These are phyloP conservation scores for Keithomyces neogunnii DNA, from an alignment of 2,329 filamentous ascomycete species.

Conservation along the genomic window DNA sequence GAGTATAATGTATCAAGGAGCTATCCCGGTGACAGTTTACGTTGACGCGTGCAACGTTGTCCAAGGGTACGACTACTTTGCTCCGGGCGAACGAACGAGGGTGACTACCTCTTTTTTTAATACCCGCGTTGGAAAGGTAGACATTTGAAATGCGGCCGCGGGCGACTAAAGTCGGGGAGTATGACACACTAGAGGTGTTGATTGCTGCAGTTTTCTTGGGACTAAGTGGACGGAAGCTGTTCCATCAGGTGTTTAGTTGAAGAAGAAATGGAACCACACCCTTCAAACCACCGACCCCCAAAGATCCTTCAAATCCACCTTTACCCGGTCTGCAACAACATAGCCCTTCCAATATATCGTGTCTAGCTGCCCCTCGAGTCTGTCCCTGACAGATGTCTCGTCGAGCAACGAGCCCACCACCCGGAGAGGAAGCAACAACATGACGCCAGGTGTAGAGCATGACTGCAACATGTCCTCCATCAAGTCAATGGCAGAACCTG, in stretches of 20 bases:
- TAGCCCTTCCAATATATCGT: slow-evolving; percentile 14
- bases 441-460: slow-evolving; percentile 11
- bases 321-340: slow-evolving; percentile 14
- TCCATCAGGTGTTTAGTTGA: too few relatives aligned
- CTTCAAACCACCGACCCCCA: slow-evolving; percentile 24
- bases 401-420: slow-evolving; percentile 12
- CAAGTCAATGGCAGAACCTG: neutral
- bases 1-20: slow-evolving; percentile 26
- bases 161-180: neutral
- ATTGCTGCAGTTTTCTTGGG: too few relatives aligned
- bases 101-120: slow-evolving; percentile 23
- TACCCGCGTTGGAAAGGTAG: slow-evolving; percentile 6
- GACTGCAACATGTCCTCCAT: neutral
- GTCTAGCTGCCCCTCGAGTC: slow-evolving; percentile 4
- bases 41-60: slow-evolving; percentile 23
- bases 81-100: slow-evolving; percentile 16
- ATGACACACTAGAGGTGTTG: neutral
- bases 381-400: neutral
- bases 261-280: too few relatives aligned
- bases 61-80: slow-evolving; percentile 29
- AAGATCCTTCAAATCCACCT: slow-evolving; percentile 12
- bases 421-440: slow-evolving; percentile 15
- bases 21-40: slow-evolving; percentile 26
- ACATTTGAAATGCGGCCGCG: neutral
- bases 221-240: too few relatives aligned